Base-by-base conservation (phyloP, 2,329 filamentous ascomycete genomes). In the Trichoderma atroviride region DNA sequence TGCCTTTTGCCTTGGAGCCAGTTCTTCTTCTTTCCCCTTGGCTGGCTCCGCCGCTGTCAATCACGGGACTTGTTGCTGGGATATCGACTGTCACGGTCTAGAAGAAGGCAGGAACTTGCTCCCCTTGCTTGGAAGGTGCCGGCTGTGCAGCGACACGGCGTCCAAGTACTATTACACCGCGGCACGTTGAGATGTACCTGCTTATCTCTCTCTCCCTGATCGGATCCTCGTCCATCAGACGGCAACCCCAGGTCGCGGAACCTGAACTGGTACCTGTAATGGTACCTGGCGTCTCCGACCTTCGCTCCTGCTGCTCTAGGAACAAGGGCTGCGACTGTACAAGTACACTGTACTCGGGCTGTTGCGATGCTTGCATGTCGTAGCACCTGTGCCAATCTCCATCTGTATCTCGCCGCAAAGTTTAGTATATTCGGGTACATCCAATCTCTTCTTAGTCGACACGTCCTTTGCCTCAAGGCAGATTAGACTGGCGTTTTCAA, bases 271-370 rank as follows among this genome's bases (percentile, higher is more conserved):
- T 64, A 43, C 61, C 22, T 57, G 62, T 16, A 10, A 19, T 10
- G 4, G 37, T 31, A 29, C 62, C 35, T 55, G 33, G 27, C 50
- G 35, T n/a, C 62, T 68, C 40, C 64, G 57, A 61, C 57, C 11
- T 27, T 68, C 64, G 64, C 64, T 68, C 64, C 64, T 68, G 64
- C 64, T 68, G 31, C 31, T 52, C 55, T 52, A 40, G 64, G 56
- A 56, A 59, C 35, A 29, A 40, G 35, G 63, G 29, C 29, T n/a
- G 47, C 37, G 35, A 14, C 29, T n/a, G 55, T 52, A 33, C n/a
- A 22, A 33, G 27, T 16, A 14, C 13, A 40, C 24, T 16, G 22
- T 55, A 55, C 52, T 27, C 13, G n/a, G 52, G n/a, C 47, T 24
- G 22, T 50, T 24, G 47, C 47, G 47, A 50, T 24, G 43, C 43